phyloP scores from a whole-genome alignment of 2,329 filamentous ascomycete species.

The Aspergillus luchuensis region DNA sequence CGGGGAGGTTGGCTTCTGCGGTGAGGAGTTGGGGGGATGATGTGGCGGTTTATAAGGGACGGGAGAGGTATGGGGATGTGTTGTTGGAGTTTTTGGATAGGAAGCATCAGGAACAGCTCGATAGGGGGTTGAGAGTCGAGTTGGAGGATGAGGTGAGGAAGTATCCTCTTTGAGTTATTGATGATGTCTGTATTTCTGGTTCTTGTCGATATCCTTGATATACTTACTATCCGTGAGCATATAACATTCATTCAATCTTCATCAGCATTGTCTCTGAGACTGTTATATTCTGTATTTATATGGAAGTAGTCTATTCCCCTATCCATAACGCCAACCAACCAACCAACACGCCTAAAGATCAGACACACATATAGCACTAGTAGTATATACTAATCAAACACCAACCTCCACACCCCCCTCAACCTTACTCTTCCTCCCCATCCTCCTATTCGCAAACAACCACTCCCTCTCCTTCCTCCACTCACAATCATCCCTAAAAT shows the following conservation, averaged over 20 bases:
- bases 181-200: conserved; percentile 43
- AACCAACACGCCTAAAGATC: neutral
- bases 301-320: neutral
- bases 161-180: conserved; percentile 59
- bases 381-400: neutral
- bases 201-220: neutral
- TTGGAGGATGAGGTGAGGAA: conserved; percentile 61
- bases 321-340: neutral
- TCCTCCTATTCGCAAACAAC: conserved; percentile 48
- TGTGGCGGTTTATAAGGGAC: conserved; percentile 76
- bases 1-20: conserved; percentile 74
- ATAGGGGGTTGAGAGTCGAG: conserved; percentile 63
- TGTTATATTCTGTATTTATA: too few relatives aligned
- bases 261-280: too few relatives aligned
- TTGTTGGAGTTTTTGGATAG: conserved; percentile 74
- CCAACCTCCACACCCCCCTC: neutral
- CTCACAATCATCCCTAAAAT: conserved; percentile 75
- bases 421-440: conserved; percentile 1
- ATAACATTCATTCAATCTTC: too few relatives aligned
- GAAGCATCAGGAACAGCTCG: conserved; percentile 73
- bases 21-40: conserved; percentile 79
- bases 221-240: neutral
- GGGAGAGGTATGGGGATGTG: conserved; percentile 71
- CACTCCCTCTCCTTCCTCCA: conserved; percentile 75
- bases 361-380: too few relatives aligned